Evolutionary conservation across 2,329 filamentous ascomycete genomes (phyloP).

Genomic region (Teratosphaeria epicoccoides): DNA sequence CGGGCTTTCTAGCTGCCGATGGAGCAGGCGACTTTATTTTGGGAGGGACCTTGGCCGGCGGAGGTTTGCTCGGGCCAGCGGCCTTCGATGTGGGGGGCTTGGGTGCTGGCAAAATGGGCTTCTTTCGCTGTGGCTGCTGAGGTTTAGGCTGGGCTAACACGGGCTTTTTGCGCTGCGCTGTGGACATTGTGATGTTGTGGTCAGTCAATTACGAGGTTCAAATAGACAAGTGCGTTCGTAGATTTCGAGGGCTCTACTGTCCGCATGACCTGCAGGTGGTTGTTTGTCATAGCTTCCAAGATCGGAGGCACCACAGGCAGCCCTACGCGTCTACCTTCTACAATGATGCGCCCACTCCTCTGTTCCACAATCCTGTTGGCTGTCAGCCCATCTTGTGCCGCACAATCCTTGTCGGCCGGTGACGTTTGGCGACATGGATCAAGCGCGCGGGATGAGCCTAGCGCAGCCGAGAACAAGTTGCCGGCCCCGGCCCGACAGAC

Average conservation of each 20-base stretch:
- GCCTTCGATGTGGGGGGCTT: not conserved
- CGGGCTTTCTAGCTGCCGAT: not conserved
- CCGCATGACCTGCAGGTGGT: no score
- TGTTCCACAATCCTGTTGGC: not conserved
- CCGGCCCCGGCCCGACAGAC: not conserved
- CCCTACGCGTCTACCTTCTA: not conserved
- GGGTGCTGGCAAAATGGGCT: not conserved
- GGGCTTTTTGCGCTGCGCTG: conserved; percentile 4
- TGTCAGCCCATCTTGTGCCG: not conserved
- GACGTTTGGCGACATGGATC: not conserved
- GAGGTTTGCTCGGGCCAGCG: not conserved
- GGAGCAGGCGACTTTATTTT: not conserved
- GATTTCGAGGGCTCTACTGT: no score
- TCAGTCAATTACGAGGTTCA: not conserved
- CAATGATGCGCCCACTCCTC: not conserved
- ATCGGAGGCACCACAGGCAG: no score
- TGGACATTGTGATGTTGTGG: not conserved
- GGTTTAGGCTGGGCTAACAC: conserved; percentile 1
- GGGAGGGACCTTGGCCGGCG: not conserved
- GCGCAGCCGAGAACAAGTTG: not conserved
- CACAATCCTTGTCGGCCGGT: not conserved
- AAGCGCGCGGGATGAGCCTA: not conserved
- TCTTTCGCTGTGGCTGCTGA: conserved; percentile 1
- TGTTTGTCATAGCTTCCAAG: no score
- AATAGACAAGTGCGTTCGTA: no score